These are phyloP conservation scores for Linaria vulgaris DNA, from an alignment of 257 asterid genomes.

Conservation along the genomic window DNA sequence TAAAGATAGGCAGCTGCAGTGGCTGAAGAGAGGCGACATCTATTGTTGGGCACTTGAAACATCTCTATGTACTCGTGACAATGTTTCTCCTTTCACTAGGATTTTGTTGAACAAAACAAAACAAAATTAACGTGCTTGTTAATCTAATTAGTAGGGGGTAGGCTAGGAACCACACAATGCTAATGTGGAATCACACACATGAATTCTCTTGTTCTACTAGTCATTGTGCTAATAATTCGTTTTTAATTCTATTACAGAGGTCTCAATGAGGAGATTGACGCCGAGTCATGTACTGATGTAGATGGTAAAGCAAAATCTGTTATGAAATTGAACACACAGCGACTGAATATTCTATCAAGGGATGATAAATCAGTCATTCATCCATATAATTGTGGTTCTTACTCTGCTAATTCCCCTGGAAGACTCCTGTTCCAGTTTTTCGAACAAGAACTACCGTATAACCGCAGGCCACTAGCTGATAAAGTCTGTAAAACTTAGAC, in stretches of 20 bases:
- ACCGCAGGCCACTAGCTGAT: conserved; percentile 64
- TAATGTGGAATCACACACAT: no score
- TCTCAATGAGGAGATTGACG: conserved; percentile 36
- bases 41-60: no score
- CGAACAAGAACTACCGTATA: conserved; percentile 63
- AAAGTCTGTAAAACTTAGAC: conserved; percentile 47
- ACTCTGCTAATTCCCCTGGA: conserved; percentile 34
- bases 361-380: conserved; percentile 32
- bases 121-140: no score
- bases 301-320: conserved; percentile 38
- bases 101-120: no score
- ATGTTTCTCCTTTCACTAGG: no score
- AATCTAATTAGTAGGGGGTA: no score
- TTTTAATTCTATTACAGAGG: conserved; percentile 31
- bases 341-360: conserved; percentile 31
- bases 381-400: conserved; percentile 43
- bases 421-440: conserved; percentile 51
- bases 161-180: no score
- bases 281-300: conserved; percentile 40
- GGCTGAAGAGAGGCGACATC: no score
- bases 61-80: no score
- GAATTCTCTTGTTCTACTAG: neutral
- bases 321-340: conserved; percentile 29
- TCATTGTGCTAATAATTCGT: conserved; percentile 14
- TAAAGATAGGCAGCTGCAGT: no score